Evolutionary conservation across 2,329 filamentous ascomycete species (phyloP).

Genomic region (Didymella pomorum): DNA sequence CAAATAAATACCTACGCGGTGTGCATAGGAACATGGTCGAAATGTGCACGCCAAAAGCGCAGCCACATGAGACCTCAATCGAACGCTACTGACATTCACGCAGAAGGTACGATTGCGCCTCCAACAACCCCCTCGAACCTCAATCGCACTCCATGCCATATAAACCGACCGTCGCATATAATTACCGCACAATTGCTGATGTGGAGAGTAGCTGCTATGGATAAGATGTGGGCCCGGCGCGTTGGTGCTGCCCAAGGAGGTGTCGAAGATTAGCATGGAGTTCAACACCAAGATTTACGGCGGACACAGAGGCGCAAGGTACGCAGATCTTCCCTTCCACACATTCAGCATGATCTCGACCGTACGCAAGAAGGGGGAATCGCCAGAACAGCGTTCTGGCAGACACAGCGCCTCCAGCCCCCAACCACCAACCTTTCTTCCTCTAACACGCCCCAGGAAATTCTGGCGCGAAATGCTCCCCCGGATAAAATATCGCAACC

Average conservation of each 20-base stretch:
- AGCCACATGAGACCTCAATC: background rate
- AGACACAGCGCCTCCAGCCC: background rate
- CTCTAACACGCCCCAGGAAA: constrained; percentile 63
- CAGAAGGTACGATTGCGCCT: constrained; percentile 45
- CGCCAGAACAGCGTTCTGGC: too few relatives aligned
- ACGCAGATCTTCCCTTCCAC: constrained; percentile 32
- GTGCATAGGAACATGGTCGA: background rate
- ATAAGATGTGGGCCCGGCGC: constrained; percentile 85
- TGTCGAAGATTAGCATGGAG: constrained; percentile 77
- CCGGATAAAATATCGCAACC: constrained; percentile 94
- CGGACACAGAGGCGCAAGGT: constrained; percentile 79
- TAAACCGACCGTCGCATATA: background rate
- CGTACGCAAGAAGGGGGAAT: background rate
- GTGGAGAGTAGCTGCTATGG: constrained; percentile 67
- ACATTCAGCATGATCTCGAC: background rate
- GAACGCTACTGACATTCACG: constrained; percentile 31
- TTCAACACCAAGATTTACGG: constrained; percentile 69
- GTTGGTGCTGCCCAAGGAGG: constrained; percentile 77
- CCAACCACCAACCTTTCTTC: background rate
- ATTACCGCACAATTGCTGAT: background rate
- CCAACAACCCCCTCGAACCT: background rate
- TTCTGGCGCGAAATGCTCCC: constrained; percentile 88
- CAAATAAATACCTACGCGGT: too few relatives aligned
- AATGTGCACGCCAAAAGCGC: background rate
- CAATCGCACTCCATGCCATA: background rate